A percentile compares a stretch with the other conserved stretches of the same genome.
These are phyloP conservation scores for Niebla homalea DNA, from an alignment of 495 filamentous ascomycete genomes.

Conservation along the genomic window DNA sequence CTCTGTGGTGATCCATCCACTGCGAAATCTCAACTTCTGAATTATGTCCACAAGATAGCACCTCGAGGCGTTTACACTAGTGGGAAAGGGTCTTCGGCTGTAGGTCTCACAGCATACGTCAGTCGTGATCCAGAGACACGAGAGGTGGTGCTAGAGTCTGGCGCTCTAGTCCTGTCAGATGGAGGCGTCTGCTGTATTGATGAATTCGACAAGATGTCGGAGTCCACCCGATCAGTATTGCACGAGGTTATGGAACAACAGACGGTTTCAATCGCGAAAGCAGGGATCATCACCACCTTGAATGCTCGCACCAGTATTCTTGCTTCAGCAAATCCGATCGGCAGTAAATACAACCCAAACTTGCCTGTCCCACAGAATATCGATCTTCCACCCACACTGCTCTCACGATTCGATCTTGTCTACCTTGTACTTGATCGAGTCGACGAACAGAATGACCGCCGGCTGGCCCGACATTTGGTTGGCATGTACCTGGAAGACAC, in stretches of 20 bases:
- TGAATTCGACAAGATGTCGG: constrained; percentile 99
- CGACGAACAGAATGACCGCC: constrained; percentile 76
- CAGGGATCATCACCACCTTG: constrained; percentile 95
- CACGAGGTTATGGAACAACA: constrained; percentile 99
- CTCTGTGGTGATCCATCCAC: constrained; percentile 96
- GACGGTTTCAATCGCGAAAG: constrained; percentile 96
- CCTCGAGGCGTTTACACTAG: constrained; percentile 95
- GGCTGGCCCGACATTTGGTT: constrained; percentile 81
- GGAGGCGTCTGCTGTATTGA: constrained; percentile 98
- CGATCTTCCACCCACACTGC: constrained; percentile 84
- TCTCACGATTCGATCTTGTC: constrained; percentile 92
- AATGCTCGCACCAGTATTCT: constrained; percentile 91
- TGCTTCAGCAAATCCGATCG: constrained; percentile 94
- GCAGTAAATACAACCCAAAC: constrained; percentile 91
- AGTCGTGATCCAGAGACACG: constrained; percentile 90
- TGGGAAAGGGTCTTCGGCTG: constrained; percentile 92
- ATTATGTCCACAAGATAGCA: constrained; percentile 95
- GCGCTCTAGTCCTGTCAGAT: constrained; percentile 87
- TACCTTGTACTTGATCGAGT: constrained; percentile 91
- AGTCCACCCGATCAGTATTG: constrained; percentile 84
- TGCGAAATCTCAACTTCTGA: constrained; percentile 83
- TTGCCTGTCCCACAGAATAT: constrained; percentile 96
- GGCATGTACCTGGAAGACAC: constrained; percentile 95
- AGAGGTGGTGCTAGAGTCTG: constrained; percentile 91
- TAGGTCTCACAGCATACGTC: constrained; percentile 96